Evolutionary conservation across 192 early-diverging fungal genomes (phyloP).

Genomic region (Backusella psychrophila): DNA sequence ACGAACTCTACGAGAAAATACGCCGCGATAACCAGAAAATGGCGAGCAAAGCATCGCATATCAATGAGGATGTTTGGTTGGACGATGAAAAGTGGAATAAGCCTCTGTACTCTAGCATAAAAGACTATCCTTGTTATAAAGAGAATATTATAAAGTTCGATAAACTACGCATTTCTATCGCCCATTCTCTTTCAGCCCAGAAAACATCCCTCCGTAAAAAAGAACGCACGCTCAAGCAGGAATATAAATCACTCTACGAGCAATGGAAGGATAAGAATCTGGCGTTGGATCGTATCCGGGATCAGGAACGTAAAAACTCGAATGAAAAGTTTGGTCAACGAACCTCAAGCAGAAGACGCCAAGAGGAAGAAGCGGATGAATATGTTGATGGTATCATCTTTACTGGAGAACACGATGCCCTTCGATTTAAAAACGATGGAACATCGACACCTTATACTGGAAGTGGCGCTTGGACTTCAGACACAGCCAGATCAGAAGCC

Average conservation of each 20-base stretch:
- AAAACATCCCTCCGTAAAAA: constrained; percentile 32
- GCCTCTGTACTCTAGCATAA: constrained; percentile 32
- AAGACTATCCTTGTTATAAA: constrained; percentile 47
- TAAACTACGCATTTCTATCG: constrained; percentile 3
- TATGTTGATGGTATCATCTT: constrained; percentile 23
- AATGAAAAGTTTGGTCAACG: constrained; percentile 16
- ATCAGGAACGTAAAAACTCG: constrained; percentile 28
- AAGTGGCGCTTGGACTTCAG: constrained; percentile 54
- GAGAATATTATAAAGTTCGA: constrained; percentile 31
- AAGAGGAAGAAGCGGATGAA: constrained; percentile 21
- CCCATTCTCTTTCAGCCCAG: neutral
- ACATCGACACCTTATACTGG: constrained; percentile 25
- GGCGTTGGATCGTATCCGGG: constrained; percentile 26
- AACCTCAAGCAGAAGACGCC: constrained; percentile 1
- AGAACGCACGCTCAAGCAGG: constrained; percentile 39
- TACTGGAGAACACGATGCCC: constrained; percentile 20
- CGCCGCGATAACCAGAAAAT: constrained; percentile 23
- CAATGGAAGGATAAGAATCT: constrained; percentile 44
- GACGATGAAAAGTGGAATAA: constrained; percentile 31
- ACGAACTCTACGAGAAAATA: constrained; percentile 36
- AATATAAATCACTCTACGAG: constrained; percentile 48
- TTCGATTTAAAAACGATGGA: constrained; percentile 22
- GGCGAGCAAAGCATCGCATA: constrained; percentile 18
- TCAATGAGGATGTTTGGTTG: constrained; percentile 21
- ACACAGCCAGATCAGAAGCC: constrained; percentile 76